A percentile compares a stretch with the other conserved stretches of the same genome.
phyloP scores from a whole-genome alignment of 495 filamentous ascomycete genomes.

The Aspergillus avenaceus region DNA sequence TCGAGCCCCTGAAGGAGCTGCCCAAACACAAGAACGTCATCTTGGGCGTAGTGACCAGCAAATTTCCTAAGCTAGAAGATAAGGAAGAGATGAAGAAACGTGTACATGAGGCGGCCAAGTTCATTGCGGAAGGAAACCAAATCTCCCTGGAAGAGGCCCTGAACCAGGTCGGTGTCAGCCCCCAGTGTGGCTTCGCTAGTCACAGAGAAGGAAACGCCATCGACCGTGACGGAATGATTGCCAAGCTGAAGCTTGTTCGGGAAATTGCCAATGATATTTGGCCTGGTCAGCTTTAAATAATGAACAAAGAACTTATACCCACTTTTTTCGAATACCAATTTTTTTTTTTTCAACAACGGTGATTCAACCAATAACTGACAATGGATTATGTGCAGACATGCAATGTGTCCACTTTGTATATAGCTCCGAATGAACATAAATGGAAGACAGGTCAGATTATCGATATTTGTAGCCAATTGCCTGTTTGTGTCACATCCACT shows the following conservation, averaged over 20 bases:
- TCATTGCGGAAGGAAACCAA: slow-evolving; percentile 65
- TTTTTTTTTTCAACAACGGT: neutral
- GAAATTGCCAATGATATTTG: slow-evolving; percentile 70
- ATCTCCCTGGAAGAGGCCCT: slow-evolving; percentile 61
- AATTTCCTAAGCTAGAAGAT: slow-evolving; percentile 69
- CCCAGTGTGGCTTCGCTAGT: slow-evolving; percentile 78
- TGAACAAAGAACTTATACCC: too few relatives aligned
- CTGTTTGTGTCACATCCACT: too few relatives aligned
- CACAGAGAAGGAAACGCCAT: slow-evolving; percentile 66
- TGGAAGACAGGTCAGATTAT: too few relatives aligned
- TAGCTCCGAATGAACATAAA: too few relatives aligned
- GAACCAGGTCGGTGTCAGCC: slow-evolving; percentile 65
- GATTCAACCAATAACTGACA: neutral
- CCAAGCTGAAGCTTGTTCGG: slow-evolving; percentile 63
- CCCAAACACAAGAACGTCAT: slow-evolving; percentile 74
- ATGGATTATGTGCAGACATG: neutral
- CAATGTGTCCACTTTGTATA: too few relatives aligned
- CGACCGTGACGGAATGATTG: slow-evolving; percentile 62
- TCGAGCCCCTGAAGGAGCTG: slow-evolving; percentile 70
- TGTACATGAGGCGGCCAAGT: slow-evolving; percentile 63
- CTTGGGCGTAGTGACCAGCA: slow-evolving; percentile 69
- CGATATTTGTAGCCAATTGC: too few relatives aligned
- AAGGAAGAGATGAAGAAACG: slow-evolving; percentile 68
- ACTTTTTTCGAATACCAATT: neutral
- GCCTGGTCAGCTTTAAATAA: slow-evolving; percentile 53